phyloP scores from a whole-genome alignment of 352 stramenopile species.

The Aphanomyces cochlioides region DNA sequence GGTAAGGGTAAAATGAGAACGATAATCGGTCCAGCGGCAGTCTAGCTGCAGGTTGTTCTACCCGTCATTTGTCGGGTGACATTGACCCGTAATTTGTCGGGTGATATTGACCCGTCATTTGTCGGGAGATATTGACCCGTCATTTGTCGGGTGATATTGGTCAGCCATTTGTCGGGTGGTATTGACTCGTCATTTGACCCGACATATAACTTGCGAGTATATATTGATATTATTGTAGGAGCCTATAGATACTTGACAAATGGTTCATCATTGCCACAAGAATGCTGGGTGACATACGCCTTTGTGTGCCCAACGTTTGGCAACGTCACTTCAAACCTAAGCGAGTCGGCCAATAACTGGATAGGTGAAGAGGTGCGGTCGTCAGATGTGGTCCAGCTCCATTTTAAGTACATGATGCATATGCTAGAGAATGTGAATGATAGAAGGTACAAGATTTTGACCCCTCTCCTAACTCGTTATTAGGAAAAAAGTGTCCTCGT shows the following conservation, averaged over 20 bases:
- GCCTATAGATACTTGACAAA: slow-evolving; percentile 4
- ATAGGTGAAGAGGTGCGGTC: neutral
- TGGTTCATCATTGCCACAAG: neutral
- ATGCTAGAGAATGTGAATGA: slow-evolving; percentile 4
- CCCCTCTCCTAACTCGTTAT: neutral
- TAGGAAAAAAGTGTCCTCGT: neutral
- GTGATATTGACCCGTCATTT: too few relatives aligned
- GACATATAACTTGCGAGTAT: too few relatives aligned
- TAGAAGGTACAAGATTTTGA: neutral
- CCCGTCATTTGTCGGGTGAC: too few relatives aligned
- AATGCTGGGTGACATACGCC: neutral
- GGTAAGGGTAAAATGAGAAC: too few relatives aligned
- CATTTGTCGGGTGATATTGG: too few relatives aligned
- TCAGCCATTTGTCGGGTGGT: too few relatives aligned
- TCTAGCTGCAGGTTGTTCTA: too few relatives aligned
- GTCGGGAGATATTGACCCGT: too few relatives aligned
- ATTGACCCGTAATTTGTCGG: too few relatives aligned
- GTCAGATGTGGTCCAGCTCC: neutral
- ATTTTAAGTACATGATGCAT: slow-evolving; percentile 4
- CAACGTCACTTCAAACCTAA: slow-evolving; percentile 3
- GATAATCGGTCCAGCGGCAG: too few relatives aligned
- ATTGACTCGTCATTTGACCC: too few relatives aligned
- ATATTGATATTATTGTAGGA: neutral
- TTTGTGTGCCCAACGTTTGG: neutral
- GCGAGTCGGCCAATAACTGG: neutral